Evolutionary conservation across 805 yeast genomes (phyloP).

Genomic region (Pichia pseudocactophila): DNA sequence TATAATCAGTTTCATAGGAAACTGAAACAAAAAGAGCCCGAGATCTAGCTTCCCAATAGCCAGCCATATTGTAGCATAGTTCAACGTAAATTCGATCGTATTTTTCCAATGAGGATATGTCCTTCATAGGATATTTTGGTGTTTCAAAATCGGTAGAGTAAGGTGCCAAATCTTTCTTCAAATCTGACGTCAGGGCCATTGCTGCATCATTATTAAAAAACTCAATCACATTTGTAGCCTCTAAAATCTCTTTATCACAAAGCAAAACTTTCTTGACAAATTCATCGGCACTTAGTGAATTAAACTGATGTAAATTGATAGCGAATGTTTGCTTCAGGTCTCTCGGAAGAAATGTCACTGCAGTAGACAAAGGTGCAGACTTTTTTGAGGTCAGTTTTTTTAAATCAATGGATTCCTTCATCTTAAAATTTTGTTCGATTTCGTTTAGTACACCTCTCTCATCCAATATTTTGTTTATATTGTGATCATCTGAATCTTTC

Average conservation of each 20-base stretch:
- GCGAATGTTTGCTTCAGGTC: slow-evolving; percentile 76
- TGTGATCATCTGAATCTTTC: slow-evolving; percentile 37
- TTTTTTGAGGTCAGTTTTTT: slow-evolving; percentile 28
- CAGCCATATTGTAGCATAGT: slow-evolving; percentile 55
- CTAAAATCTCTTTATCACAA: slow-evolving; percentile 50
- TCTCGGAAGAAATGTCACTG: slow-evolving; percentile 51
- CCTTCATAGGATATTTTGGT: slow-evolving; percentile 39
- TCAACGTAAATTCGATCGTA: slow-evolving; percentile 65
- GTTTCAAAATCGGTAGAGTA: slow-evolving; percentile 44
- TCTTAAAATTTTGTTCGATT: slow-evolving; percentile 51
- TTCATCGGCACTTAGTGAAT: slow-evolving; percentile 42
- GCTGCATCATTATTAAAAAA: slow-evolving; percentile 63
- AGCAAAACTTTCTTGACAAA: slow-evolving; percentile 44
- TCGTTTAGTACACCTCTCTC: slow-evolving; percentile 57
- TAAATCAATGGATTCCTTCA: slow-evolving; percentile 20
- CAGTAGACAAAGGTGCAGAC: slow-evolving; percentile 16
- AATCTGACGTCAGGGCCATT: slow-evolving; percentile 45
- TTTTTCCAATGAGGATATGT: slow-evolving; percentile 50
- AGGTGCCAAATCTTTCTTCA: slow-evolving; percentile 52
- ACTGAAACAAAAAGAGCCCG: slow-evolving; percentile 47
- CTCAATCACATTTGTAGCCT: slow-evolving; percentile 52
- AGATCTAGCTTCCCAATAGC: slow-evolving; percentile 68
- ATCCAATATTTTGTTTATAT: slow-evolving; percentile 40
- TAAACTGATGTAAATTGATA: slow-evolving; percentile 61
- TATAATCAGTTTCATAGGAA: slow-evolving; percentile 57